These are phyloP conservation scores for Somion occarium DNA, from an alignment of 1,284 basidiomycete genomes.

Conservation along the genomic window DNA sequence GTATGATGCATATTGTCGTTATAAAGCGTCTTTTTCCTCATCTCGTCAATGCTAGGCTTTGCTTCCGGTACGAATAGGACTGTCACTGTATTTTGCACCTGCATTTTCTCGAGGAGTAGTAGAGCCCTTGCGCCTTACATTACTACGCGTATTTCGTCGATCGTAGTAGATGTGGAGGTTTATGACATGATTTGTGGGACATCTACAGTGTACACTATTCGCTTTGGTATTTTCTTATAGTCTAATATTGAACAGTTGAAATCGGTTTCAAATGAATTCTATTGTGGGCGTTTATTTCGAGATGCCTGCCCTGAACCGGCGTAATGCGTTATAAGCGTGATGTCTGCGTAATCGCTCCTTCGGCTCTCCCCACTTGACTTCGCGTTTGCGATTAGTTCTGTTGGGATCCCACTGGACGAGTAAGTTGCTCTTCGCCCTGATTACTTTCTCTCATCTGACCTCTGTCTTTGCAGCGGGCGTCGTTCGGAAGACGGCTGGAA, in stretches of 20 bases:
- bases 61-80: constrained; percentile 69
- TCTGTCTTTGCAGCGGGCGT: too few species aligned
- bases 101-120: constrained; percentile 64
- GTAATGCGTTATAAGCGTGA: background rate
- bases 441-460: too few species aligned
- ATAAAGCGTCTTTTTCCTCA: background rate
- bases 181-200: background rate
- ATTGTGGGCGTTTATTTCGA: background rate
- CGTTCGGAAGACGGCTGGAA: too few species aligned
- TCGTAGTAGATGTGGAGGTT: background rate
- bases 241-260: background rate
- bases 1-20: constrained; percentile 34
- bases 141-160: constrained; percentile 22
- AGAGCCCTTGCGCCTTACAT: constrained; percentile 44
- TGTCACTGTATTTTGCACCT: constrained; percentile 74
- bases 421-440: too few species aligned
- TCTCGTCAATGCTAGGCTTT: constrained; percentile 51
- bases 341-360: background rate
- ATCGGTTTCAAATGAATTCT: background rate
- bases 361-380: background rate
- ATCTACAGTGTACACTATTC: too few species aligned
- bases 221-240: too few species aligned
- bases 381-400: too few species aligned
- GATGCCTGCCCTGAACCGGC: background rate
- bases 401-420: background rate